These are phyloP conservation scores for Iris macrosiphon DNA, from an alignment of 106 monocot species.

Conservation along the genomic window DNA sequence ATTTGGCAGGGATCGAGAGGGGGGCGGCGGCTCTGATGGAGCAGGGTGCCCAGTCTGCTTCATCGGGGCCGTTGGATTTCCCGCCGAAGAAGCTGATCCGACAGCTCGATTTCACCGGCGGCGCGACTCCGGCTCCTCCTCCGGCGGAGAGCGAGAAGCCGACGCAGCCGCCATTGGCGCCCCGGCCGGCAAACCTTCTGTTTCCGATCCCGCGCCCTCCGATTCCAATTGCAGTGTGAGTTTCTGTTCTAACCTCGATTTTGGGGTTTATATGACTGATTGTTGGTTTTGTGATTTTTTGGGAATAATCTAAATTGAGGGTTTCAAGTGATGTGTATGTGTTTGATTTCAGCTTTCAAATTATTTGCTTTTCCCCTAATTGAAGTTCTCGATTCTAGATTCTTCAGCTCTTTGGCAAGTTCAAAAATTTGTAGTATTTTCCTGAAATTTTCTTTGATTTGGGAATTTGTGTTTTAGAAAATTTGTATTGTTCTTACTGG, in stretches of 20 bases:
- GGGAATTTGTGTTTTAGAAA: too few relatives aligned
- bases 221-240: slow-evolving; percentile 38
- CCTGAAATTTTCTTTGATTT: too few relatives aligned
- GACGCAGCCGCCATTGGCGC: background rate
- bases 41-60: slow-evolving; percentile 12
- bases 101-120: slow-evolving; percentile 52
- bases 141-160: background rate
- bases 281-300: too few relatives aligned
- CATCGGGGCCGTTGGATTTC: slow-evolving; percentile 31
- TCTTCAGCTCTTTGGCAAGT: too few relatives aligned
- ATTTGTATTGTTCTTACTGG: too few relatives aligned
- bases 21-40: slow-evolving; percentile 22
- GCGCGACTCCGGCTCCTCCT: slow-evolving; percentile 6
- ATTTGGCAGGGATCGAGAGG: background rate
- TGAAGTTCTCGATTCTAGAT: too few relatives aligned
- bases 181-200: slow-evolving; percentile 2
- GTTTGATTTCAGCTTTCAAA: too few relatives aligned
- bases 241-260: slow-evolving; percentile 1
- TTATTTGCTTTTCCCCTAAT: too few relatives aligned
- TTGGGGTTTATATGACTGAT: too few relatives aligned
- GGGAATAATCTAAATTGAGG: too few relatives aligned
- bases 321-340: too few relatives aligned
- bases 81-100: slow-evolving; percentile 48
- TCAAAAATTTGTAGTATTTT: too few relatives aligned
- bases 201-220: slow-evolving; percentile 11